Percentiles rank a stretch among this genome's conserved stretches.
These are phyloP conservation scores for Clarireedia hainanense DNA, from an alignment of 2,329 filamentous ascomycete genomes.

Conservation along the genomic window DNA sequence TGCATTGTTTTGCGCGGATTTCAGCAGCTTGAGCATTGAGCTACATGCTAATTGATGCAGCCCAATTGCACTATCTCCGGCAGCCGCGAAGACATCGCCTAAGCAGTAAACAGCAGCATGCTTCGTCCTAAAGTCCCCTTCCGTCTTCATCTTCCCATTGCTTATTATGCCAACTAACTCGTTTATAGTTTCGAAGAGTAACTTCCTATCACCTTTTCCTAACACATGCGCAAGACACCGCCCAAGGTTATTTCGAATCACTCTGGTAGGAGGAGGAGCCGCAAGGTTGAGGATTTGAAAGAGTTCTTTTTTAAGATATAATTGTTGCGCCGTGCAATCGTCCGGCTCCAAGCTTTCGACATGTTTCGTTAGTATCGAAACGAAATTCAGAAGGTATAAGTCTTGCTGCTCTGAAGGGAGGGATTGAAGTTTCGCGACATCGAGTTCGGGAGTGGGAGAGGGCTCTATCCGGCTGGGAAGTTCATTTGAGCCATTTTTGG, in stretches of 20 bases:
- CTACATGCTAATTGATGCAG: constrained; percentile 69
- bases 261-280: constrained; percentile 74
- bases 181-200: constrained; percentile 90
- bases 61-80: constrained; percentile 85
- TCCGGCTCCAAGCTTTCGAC: constrained; percentile 67
- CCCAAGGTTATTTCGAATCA: constrained; percentile 84
- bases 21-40: constrained; percentile 69
- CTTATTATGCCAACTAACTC: constrained; percentile 70
- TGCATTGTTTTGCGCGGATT: constrained; percentile 69
- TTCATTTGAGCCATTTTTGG: constrained; percentile 29
- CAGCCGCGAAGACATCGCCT: constrained; percentile 83
- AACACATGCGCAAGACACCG: constrained; percentile 79
- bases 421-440: constrained; percentile 79
- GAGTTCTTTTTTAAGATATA: constrained; percentile 87
- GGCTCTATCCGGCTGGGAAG: constrained; percentile 31
- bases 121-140: constrained; percentile 70
- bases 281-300: constrained; percentile 84
- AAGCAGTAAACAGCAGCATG: constrained; percentile 84
- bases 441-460: constrained; percentile 66
- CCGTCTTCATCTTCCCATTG: constrained; percentile 63
- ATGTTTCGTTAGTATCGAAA: constrained; percentile 74
- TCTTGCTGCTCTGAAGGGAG: constrained; percentile 93
- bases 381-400: constrained; percentile 84
- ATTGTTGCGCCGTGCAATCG: constrained; percentile 79
- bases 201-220: constrained; percentile 76